Evolutionary conservation across 768 basidiomycete genomes (phyloP), one percentile per base, ranked within the genome.

Genomic region (Xanthoconium stramineum): DNA sequence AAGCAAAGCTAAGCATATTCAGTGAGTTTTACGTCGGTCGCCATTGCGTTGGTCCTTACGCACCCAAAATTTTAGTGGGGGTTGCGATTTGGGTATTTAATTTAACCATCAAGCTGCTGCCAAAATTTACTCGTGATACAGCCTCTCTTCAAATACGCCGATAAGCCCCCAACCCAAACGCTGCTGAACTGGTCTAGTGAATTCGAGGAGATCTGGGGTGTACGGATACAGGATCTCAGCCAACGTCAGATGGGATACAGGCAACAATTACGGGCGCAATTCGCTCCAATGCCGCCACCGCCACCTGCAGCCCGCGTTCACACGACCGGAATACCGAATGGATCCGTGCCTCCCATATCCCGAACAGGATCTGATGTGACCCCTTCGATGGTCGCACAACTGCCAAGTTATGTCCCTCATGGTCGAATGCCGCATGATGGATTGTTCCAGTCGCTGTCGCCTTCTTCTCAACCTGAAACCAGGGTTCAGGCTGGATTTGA

Each of bases 191-290:
- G 83, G 86, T 80, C 77, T 49, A 72, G 74, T 37, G 82, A 85
- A 42, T 87, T 86, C 52, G 83, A 86, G 65, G 84, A 84, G 55
- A 68, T 80, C 19, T 87, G 82, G 80, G 88, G 88, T 20, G 80
- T 84, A 52, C 77, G 78, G 54, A 77, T 84, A 29, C 73, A 75
- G 29, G 83, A 85, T 50, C 53, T 73, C 75, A 53, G 77, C 71
- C 37, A 73, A 15, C 53, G 62, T 47, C 59, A 63, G 32, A 55
- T 54, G 29, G 57, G 62, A 40, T 39, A 54, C 50, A 56, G 53
- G 19, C 60, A 61, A n/a, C 60, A 58, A 17, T 35, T 61, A 24
- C 67, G 57, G 37, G 28, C 50, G n/a, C 65, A 59, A 45, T 49
- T 63, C 33, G 49, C 50, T 24, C 53, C 76, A 17, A 53, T 61